Evolutionary conservation across 148 eudicot genomes (phyloP).

Genomic region (Chenopodium berlandieri): DNA sequence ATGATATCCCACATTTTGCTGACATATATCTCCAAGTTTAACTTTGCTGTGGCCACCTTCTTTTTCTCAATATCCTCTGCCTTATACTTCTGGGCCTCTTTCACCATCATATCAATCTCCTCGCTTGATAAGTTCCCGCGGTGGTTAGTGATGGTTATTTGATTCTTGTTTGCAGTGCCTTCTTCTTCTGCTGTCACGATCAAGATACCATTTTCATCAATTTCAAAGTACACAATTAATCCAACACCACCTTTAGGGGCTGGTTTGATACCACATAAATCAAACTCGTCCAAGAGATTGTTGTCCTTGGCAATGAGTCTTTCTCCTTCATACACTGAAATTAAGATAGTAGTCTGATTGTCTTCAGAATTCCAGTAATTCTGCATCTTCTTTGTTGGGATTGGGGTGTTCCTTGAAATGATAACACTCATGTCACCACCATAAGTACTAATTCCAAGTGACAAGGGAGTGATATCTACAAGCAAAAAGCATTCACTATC

Average conservation of each 20-base stretch:
- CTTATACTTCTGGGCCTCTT: neutral
- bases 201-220: neutral
- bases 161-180: neutral
- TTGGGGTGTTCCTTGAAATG: neutral
- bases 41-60: neutral
- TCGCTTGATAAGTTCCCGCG: neutral
- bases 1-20: neutral
- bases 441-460: neutral
- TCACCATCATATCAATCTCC: neutral
- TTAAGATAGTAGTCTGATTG: neutral
- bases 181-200: neutral
- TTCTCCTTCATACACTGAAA: neutral
- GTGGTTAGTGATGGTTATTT: neutral
- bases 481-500: neutral
- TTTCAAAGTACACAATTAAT: neutral
- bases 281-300: neutral
- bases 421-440: neutral
- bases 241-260: neutral
- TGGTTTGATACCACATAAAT: neutral
- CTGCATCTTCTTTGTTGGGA: neutral
- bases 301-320: neutral
- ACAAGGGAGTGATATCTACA: neutral
- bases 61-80: neutral
- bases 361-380: fast-evolving
- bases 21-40: neutral